A percentile compares a stretch with the other conserved stretches of the same genome.
phyloP scores from a whole-genome alignment of 495 filamentous ascomycete genomes.

The Penicillium chermesinum region DNA sequence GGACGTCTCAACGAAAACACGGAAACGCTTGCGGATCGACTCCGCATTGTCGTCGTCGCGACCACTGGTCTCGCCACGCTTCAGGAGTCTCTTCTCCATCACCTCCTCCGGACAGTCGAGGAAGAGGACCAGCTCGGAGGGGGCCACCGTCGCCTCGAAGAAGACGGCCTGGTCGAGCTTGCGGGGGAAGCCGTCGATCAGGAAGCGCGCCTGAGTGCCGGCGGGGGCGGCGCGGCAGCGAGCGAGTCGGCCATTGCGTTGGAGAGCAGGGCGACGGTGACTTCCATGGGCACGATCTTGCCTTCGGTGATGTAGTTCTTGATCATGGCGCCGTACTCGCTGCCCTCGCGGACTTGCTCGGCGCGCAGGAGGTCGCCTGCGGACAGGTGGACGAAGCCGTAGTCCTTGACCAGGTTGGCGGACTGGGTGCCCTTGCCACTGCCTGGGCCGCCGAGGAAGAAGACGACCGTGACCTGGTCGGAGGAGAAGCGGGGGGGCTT shows the following conservation, averaged over 20 bases:
- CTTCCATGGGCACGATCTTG: constrained; percentile 96
- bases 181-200: constrained; percentile 92
- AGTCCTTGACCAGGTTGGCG: constrained; percentile 79
- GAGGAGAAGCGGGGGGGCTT: constrained; percentile 70
- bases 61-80: constrained; percentile 88
- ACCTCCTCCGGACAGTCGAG: constrained; percentile 84
- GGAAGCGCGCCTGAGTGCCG: constrained; percentile 53
- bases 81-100: constrained; percentile 75
- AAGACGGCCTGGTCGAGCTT: constrained; percentile 94
- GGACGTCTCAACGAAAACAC: constrained; percentile 86
- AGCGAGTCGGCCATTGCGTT: constrained; percentile 77
- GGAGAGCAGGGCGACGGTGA: constrained; percentile 89
- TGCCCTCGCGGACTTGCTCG: constrained; percentile 81
- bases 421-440: constrained; percentile 70
- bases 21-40: constrained; percentile 92
- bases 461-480: constrained; percentile 77
- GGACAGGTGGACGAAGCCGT: constrained; percentile 85
- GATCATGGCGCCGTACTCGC: constrained; percentile 87
- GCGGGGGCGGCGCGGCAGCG: constrained; percentile 10
- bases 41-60: constrained; percentile 90
- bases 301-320: constrained; percentile 85
- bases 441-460: constrained; percentile 53
- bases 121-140: constrained; percentile 78
- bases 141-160: constrained; percentile 87
- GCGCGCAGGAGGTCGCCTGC: constrained; percentile 91